Evolutionary conservation across 257 asterid species (phyloP).

Genomic region (Forsythia viridissima): DNA sequence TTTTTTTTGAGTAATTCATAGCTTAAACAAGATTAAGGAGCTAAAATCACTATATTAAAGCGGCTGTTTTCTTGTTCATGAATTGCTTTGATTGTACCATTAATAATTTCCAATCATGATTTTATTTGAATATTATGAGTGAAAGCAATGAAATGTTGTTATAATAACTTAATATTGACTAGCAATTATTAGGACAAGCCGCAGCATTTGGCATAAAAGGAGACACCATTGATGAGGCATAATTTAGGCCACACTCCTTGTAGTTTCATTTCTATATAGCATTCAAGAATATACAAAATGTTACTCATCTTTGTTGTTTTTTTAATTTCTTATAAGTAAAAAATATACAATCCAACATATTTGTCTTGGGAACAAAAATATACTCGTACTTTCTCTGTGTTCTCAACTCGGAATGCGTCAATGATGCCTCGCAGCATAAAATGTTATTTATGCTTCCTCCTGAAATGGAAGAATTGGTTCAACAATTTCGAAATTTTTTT

Average conservation of each 20-base stretch:
- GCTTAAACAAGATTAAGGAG: background rate
- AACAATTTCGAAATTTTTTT: too few species aligned
- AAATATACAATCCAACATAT: background rate
- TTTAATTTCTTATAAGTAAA: background rate
- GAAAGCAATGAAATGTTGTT: conserved; percentile 13
- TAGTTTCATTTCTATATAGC: background rate
- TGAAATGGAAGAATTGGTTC: too few species aligned
- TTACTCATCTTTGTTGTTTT: background rate
- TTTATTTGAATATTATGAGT: conserved; percentile 21
- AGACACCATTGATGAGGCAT: conserved; percentile 33
- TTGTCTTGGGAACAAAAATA: too few species aligned
- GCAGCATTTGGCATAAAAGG: conserved; percentile 22
- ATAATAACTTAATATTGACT: conserved; percentile 30
- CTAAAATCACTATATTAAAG: background rate
- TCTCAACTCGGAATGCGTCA: too few species aligned
- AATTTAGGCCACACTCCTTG: conserved; percentile 16
- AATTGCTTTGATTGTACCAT: conserved; percentile 3
- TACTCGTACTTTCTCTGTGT: background rate
- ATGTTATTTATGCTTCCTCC: too few species aligned
- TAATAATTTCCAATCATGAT: conserved; percentile 28
- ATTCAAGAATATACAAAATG: background rate
- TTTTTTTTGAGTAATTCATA: background rate
- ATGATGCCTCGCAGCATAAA: background rate
- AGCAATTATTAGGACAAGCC: conserved; percentile 35
- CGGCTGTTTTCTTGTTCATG: background rate